phyloP scores from a whole-genome alignment of 441 rosid genomes.

The Mallotus repandus region DNA sequence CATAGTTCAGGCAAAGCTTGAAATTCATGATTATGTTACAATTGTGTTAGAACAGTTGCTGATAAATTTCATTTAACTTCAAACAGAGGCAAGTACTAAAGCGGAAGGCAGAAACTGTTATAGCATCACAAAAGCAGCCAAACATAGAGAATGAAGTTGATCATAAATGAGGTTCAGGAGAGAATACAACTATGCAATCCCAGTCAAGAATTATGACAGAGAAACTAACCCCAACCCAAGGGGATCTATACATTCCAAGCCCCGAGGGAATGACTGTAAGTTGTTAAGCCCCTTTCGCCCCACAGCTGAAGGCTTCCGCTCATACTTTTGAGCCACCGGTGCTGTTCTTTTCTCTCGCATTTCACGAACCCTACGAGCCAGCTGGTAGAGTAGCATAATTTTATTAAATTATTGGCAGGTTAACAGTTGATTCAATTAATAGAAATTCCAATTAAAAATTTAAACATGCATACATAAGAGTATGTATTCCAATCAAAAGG shows the following conservation, averaged over 20 bases:
- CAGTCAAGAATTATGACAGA: conserved; percentile 9
- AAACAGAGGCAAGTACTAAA: neutral
- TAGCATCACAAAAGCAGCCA: conserved; percentile 11
- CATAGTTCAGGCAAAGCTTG: neutral
- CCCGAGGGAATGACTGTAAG: conserved; percentile 87
- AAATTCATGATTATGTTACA: neutral
- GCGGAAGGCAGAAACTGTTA: neutral
- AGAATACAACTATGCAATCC: conserved; percentile 3
- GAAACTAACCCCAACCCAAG: conserved; percentile 80
- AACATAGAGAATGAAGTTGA: conserved; percentile 5
- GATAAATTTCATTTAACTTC: neutral
- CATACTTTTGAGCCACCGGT: conserved; percentile 74
- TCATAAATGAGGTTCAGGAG: neutral
- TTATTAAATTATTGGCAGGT: neutral
- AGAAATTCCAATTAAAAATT: neutral
- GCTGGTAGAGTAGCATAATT: conserved; percentile 46
- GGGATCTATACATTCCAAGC: conserved; percentile 96
- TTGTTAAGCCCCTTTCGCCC: conserved; percentile 50
- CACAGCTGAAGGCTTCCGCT: conserved; percentile 50
- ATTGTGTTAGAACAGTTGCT: conserved; percentile 2
- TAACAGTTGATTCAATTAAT: neutral
- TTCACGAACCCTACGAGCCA: conserved; percentile 88
- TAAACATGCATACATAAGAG: neutral
- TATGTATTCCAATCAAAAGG: neutral
- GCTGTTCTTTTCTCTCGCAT: conserved; percentile 92